Conservation (phyloP, 352 stramenopile species). For the Phytophthora ramorum region DNA sequence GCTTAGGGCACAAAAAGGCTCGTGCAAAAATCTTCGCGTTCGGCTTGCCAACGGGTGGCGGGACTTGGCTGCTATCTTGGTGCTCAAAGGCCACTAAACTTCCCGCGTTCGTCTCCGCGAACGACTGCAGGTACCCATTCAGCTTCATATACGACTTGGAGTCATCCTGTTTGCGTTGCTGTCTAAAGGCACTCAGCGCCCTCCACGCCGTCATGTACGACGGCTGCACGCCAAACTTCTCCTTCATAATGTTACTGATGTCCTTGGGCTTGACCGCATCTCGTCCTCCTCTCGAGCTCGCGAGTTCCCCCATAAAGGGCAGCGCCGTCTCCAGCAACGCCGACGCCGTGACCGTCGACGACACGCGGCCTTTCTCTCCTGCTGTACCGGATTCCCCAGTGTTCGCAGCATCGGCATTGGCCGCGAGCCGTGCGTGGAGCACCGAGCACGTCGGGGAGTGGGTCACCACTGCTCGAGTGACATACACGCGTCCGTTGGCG, state of each 20-base stretch:
- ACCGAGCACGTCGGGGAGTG: slow-evolving; percentile 60
- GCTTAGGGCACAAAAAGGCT: slow-evolving; percentile 74
- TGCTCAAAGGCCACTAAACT: slow-evolving; percentile 76
- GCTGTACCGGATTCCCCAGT: slow-evolving; percentile 3
- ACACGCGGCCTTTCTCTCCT: slow-evolving; percentile 17
- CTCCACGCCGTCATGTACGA: slow-evolving; percentile 87
- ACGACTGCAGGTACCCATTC: slow-evolving; percentile 64
- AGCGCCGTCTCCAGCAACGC: slow-evolving; percentile 79
- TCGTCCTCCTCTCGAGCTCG: slow-evolving; percentile 38
- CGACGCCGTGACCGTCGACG: slow-evolving; percentile 58
- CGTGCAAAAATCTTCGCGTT: slow-evolving; percentile 58
- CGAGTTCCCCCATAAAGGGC: slow-evolving; percentile 64
- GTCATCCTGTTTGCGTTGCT: slow-evolving; percentile 74
- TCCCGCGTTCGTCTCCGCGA: slow-evolving; percentile 62
- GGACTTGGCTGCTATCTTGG: slow-evolving; percentile 14
- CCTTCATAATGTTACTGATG: slow-evolving; percentile 85
- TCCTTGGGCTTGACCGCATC: slow-evolving; percentile 74
- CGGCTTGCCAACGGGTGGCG: slow-evolving; percentile 11
- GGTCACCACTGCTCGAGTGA: slow-evolving; percentile 61
- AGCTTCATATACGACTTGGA: slow-evolving; percentile 77
- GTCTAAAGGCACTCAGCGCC: slow-evolving; percentile 70
- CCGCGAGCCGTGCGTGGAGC: slow-evolving; percentile 46
- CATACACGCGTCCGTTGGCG: slow-evolving; percentile 78
- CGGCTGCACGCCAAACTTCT: slow-evolving; percentile 79
- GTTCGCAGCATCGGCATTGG: slow-evolving; percentile 23